Evolutionary conservation across 805 yeast species (phyloP), one percentile per base, ranked within the genome.

Genomic region (Pichia thaimueangensis): DNA sequence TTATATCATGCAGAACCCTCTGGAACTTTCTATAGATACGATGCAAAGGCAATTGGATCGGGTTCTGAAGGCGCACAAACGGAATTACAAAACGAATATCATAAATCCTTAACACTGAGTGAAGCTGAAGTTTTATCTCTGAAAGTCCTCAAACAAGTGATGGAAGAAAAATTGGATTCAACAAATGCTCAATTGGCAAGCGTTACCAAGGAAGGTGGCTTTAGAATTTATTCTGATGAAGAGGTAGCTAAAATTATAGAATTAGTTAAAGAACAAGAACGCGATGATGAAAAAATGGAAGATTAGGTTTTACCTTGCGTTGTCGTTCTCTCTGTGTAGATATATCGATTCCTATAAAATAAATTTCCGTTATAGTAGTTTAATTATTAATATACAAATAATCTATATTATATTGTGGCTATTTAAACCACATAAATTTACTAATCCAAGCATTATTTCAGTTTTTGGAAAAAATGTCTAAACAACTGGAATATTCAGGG

Each of bases 21-120:
- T 12, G 99, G 99, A 45, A 93, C 99, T 1, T 93, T 88, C 56
- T 94, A 93, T 68, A 79, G 93, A 65, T 93, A 93, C 62, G 96
- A 93, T 58, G 99, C 98, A 23, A 94, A 93, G 68, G 98, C 98
- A 11, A 93, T 94, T 57, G 99, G 99, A 12, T 86, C 96, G 2
- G 99, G 99, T 17, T 85, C 95, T 13, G 99, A 93, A 67, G 98
- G 98, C 50, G 99, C 99, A 2, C 98, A 94, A 67, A 83, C 96
- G 2, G 99, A 93, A 64, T 73, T 93, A 59, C 96, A 89, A 64
- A 91, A 89, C 58, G 96, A 93, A 67, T 93, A 93, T 68, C 97
- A 91, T 67, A 82, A 82, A 52, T 86, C 95, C 17, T 73, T 93
- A 56, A 87, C 97, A 12, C 69, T 93, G 53, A 78, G 80, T 52